phyloP scores from a whole-genome alignment of 768 basidiomycete species.

The Clavulina sp. region DNA sequence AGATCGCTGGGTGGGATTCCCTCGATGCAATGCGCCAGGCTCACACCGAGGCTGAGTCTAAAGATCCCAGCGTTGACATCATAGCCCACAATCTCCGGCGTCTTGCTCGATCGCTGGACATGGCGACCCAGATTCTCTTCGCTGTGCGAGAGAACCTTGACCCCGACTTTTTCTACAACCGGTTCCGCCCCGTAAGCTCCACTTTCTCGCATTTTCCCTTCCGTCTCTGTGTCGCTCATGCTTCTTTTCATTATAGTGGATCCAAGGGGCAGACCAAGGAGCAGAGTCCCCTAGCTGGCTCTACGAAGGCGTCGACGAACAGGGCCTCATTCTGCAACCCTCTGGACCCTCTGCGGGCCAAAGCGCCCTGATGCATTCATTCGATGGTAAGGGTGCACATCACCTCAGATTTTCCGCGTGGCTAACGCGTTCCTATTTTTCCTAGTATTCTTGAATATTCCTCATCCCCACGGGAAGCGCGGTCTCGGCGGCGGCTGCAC shows the following conservation, averaged over 20 bases:
- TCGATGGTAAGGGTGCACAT: constrained; percentile 25
- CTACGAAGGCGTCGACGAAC: constrained; percentile 10
- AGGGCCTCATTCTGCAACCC: constrained; percentile 4
- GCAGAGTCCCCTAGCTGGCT: constrained; percentile 8
- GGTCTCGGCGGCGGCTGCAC: not conserved
- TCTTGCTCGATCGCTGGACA: constrained; percentile 45
- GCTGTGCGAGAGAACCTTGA: constrained; percentile 53
- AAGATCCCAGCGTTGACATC: constrained; percentile 40
- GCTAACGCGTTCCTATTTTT: not conserved
- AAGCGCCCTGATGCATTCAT: constrained; percentile 69
- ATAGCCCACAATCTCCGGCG: constrained; percentile 47
- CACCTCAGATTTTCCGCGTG: not conserved
- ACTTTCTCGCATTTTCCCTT: not conserved
- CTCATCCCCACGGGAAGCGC: constrained; percentile 20
- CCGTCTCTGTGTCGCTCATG: not conserved
- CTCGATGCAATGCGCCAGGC: constrained; percentile 22
- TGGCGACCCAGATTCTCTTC: constrained; percentile 42
- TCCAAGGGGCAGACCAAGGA: constrained; percentile 41
- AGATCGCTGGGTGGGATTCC: constrained; percentile 70
- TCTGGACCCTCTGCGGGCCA: constrained; percentile 85
- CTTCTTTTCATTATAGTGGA: constrained; percentile 34
- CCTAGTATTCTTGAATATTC: constrained; percentile 42
- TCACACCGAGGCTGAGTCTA: not conserved
- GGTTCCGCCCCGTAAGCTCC: constrained; percentile 47
- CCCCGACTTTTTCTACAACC: constrained; percentile 70